A percentile compares a stretch with the other conserved stretches of the same genome.
Conservation (phyloP, 768 basidiomycete genomes). For the Tephrocybe rancida region DNA sequence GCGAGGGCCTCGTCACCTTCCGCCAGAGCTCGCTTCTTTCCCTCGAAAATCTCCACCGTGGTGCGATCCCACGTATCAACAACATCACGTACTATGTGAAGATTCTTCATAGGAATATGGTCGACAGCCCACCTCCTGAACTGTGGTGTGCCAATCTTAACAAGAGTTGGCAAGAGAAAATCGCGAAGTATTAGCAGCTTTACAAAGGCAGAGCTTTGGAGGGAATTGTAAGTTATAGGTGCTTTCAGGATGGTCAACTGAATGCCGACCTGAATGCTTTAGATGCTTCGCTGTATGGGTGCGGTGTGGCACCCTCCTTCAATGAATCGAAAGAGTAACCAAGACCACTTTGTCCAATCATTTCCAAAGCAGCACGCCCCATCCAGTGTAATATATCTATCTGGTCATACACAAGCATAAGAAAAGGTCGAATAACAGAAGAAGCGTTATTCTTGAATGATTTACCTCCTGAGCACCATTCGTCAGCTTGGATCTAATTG, state of each 20-base stretch:
- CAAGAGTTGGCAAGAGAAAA: conserved; percentile 4
- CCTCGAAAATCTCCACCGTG: conserved; percentile 3
- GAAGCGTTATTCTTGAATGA: not conserved
- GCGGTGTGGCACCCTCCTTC: conserved; percentile 25
- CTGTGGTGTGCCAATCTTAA: conserved; percentile 6
- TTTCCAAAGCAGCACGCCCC: conserved; percentile 46
- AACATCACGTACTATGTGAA: conserved; percentile 1
- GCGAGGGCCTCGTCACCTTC: conserved; percentile 4
- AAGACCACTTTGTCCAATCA: conserved; percentile 51
- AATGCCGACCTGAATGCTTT: conserved; percentile 32
- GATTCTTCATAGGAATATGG: conserved; percentile 1
- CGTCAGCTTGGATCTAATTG: conserved; percentile 24
- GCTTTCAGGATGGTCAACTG: not conserved
- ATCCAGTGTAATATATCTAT: conserved; percentile 37
- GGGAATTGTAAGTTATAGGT: not conserved
- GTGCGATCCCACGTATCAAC: conserved; percentile 8
- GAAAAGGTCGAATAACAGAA: not conserved
- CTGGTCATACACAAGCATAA: conserved; percentile 16
- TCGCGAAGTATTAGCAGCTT: not conserved
- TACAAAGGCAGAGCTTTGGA: not conserved
- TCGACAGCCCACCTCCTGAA: conserved; percentile 12
- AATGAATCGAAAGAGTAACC: conserved; percentile 46
- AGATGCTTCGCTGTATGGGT: conserved; percentile 33
- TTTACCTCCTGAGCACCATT: conserved; percentile 34
- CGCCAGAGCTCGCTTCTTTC: conserved; percentile 8